A percentile compares a stretch with the other conserved stretches of the same genome.
These are phyloP conservation scores for Anisodus tanguticus DNA, from an alignment of 257 asterid species.

Conservation along the genomic window DNA sequence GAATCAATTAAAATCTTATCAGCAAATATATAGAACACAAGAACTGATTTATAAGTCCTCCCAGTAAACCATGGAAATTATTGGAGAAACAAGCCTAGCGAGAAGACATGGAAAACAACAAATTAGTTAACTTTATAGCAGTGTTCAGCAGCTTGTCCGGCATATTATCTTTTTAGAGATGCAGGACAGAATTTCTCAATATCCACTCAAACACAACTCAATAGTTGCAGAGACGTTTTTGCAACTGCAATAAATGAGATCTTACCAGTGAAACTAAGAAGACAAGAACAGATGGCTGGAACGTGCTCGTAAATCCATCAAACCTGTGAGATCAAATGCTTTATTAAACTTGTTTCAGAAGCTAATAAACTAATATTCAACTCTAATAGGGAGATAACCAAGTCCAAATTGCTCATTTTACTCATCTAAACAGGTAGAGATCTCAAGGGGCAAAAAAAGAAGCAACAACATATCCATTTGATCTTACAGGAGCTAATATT, in stretches of 20 bases:
- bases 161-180: not conserved
- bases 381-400: not conserved
- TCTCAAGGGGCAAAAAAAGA: not conserved
- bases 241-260: conserved; percentile 24
- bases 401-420: not conserved
- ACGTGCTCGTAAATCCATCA: conserved; percentile 99
- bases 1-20: conserved; percentile 5
- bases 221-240: not conserved
- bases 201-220: not conserved
- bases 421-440: not conserved
- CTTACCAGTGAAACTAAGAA: conserved; percentile 87
- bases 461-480: not conserved
- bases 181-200: not conserved
- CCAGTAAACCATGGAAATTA: not conserved
- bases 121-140: not conserved
- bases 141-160: not conserved
- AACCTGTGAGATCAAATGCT: conserved; percentile 55
- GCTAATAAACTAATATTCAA: not conserved
- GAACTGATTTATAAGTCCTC: not conserved
- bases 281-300: conserved; percentile 92
- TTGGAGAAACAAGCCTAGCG: not conserved
- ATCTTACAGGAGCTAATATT: not conserved
- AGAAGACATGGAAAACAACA: conserved; percentile 17
- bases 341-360: conserved; percentile 20
- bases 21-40: not conserved